phyloP scores from a whole-genome alignment of 2,329 filamentous ascomycete species.

The Botrytis byssoidea region DNA sequence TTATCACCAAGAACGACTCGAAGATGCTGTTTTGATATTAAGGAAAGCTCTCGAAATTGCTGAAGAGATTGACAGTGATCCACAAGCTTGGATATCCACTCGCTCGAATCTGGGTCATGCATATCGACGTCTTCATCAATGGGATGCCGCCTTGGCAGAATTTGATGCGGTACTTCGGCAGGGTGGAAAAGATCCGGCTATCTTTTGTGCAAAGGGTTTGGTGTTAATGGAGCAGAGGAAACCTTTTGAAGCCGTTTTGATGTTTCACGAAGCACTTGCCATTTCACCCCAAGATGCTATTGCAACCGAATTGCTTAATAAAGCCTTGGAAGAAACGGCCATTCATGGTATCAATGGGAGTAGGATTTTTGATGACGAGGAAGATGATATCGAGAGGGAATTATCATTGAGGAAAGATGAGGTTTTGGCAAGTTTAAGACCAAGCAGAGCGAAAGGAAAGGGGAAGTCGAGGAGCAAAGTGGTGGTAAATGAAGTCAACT shows the following conservation, averaged over 20 bases:
- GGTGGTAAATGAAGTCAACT: conserved; percentile 42
- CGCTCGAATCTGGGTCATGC: conserved; percentile 89
- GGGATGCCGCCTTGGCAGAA: conserved; percentile 69
- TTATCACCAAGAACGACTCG: conserved; percentile 81
- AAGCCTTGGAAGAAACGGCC: conserved; percentile 65
- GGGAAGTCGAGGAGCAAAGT: conserved; percentile 42
- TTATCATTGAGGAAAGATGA: conserved; percentile 49
- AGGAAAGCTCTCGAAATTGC: conserved; percentile 73
- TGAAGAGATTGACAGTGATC: conserved; percentile 76
- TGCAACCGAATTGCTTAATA: conserved; percentile 73
- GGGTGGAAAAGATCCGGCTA: conserved; percentile 73
- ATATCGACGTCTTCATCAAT: conserved; percentile 68
- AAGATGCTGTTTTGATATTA: conserved; percentile 76
- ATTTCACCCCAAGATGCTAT: conserved; percentile 78
- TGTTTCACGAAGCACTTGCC: conserved; percentile 81
- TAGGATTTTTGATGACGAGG: conserved; percentile 42
- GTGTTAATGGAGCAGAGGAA: conserved; percentile 76
- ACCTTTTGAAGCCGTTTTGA: conserved; percentile 73
- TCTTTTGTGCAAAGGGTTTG: conserved; percentile 81
- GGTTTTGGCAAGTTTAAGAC: conserved; percentile 45
- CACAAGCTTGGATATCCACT: conserved; percentile 77
- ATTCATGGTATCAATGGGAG: conserved; percentile 33
- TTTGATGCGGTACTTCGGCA: conserved; percentile 86
- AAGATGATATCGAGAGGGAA: conserved; percentile 55
- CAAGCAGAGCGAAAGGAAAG: conserved; percentile 45